These are phyloP conservation scores for Chalciporus chontae DNA, from an alignment of 768 basidiomycete genomes.

Conservation along the genomic window DNA sequence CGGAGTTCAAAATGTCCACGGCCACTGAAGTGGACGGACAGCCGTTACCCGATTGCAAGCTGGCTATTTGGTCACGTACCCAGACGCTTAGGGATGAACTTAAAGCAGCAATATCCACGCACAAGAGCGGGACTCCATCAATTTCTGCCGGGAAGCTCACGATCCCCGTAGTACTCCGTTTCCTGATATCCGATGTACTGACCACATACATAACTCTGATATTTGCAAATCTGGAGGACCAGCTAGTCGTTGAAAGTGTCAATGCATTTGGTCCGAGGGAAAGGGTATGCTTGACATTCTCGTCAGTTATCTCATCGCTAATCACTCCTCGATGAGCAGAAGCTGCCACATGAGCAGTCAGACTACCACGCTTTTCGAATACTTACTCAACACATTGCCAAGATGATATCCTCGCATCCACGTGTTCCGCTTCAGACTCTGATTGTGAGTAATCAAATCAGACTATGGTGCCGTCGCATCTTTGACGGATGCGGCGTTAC, in stretches of 20 bases:
- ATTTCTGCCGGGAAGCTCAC: constrained; percentile 12
- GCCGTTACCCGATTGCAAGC: constrained; percentile 27
- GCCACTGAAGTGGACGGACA: neutral
- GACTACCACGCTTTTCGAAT: constrained; percentile 61
- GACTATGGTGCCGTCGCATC: constrained; percentile 2
- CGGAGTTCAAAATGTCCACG: constrained; percentile 8
- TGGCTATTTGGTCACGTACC: constrained; percentile 56
- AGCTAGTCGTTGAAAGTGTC: constrained; percentile 57
- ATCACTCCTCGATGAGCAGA: constrained; percentile 35
- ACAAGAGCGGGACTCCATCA: constrained; percentile 3
- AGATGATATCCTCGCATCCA: constrained; percentile 53
- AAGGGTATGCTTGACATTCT: constrained; percentile 37
- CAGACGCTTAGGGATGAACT: constrained; percentile 11
- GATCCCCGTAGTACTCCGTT: constrained; percentile 45
- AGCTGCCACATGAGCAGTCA: constrained; percentile 65
- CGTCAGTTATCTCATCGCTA: constrained; percentile 2
- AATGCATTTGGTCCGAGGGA: constrained; percentile 75
- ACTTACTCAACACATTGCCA: constrained; percentile 63
- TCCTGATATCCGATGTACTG: constrained; percentile 62
- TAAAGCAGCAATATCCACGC: neutral
- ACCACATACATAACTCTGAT: constrained; percentile 58
- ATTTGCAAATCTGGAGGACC: constrained; percentile 31
- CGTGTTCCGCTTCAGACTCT: constrained; percentile 51
- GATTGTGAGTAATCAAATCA: constrained; percentile 35
- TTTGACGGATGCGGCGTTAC: neutral